A percentile compares a stretch with the other conserved stretches of the same genome.
These are phyloP conservation scores for Cerrena zonata DNA, from an alignment of 1,284 basidiomycete species.

Conservation along the genomic window DNA sequence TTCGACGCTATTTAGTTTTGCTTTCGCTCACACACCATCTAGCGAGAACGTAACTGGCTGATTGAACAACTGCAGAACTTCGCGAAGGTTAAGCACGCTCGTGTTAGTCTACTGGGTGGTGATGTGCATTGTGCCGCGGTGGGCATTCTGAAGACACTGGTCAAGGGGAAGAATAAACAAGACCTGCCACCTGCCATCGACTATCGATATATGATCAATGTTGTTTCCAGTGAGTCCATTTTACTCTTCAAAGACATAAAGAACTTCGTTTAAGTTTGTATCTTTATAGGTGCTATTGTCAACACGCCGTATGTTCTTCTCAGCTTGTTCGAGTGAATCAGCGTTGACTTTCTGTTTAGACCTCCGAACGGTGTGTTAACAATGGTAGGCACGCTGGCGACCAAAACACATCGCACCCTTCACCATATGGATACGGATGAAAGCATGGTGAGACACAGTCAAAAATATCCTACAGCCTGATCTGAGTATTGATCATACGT, in stretches of 20 bases:
- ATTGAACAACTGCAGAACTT: conserved; percentile 74
- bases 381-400: conserved; percentile 76
- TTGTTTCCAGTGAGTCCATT: conserved; percentile 68
- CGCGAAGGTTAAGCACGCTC: conserved; percentile 53
- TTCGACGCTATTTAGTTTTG: too few species aligned
- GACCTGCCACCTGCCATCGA: conserved; percentile 55
- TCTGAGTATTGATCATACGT: not conserved
- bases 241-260: too few species aligned
- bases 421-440: conserved; percentile 79
- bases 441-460: conserved; percentile 54
- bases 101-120: conserved; percentile 82
- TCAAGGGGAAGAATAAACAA: conserved; percentile 40
- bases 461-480: too few species aligned
- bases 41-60: conserved; percentile 89
- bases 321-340: conserved; percentile 6
- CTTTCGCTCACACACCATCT: conserved; percentile 3
- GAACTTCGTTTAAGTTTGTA: not conserved
- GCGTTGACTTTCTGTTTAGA: conserved; percentile 30
- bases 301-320: conserved; percentile 57
- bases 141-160: conserved; percentile 67
- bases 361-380: conserved; percentile 74
- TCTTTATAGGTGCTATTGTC: conserved; percentile 65
- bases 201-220: conserved; percentile 82
- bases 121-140: conserved; percentile 90
- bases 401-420: conserved; percentile 80